Conservation (phyloP, 1,139 yeast genomes). For the Suhomyces atakaporum region DNA sequence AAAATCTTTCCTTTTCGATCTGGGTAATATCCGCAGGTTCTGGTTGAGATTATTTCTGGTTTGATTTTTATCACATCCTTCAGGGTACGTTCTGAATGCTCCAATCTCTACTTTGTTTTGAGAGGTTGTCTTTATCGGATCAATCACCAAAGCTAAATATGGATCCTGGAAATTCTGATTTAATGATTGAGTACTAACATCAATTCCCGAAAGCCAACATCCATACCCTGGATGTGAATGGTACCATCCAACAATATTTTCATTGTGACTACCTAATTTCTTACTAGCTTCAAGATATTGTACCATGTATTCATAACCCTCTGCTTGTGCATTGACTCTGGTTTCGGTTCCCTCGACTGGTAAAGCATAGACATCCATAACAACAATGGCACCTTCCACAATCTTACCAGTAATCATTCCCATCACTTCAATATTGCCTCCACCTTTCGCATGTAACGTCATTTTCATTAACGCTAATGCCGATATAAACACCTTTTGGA, state of each 20-base stretch:
- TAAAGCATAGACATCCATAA: conserved; percentile 79
- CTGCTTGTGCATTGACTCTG: conserved; percentile 90
- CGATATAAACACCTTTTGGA: conserved; percentile 67
- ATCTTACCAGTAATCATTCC: conserved; percentile 89
- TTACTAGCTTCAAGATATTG: conserved; percentile 68
- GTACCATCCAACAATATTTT: conserved; percentile 88
- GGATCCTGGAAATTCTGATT: conserved; percentile 92
- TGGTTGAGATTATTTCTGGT: conserved; percentile 3
- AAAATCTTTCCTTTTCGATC: conserved; percentile 56
- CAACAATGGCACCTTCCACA: conserved; percentile 57
- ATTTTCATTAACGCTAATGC: conserved; percentile 77
- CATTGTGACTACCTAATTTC: conserved; percentile 46
- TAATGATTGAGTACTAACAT: conserved; percentile 81
- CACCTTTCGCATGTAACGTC: conserved; percentile 79
- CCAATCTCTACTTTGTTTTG: conserved; percentile 82
- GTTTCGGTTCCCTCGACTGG: conserved; percentile 98
- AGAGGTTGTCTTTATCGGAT: conserved; percentile 69
- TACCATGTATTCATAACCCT: conserved; percentile 95
- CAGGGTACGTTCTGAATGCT: conserved; percentile 82
- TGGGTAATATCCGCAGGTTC: conserved; percentile 34
- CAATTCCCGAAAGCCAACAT: conserved; percentile 90
- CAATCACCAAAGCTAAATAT: conserved; percentile 83
- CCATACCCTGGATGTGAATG: conserved; percentile 98
- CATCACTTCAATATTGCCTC: conserved; percentile 93
- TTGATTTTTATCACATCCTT: conserved; percentile 24